Evolutionary conservation across 441 rosid genomes (phyloP), one percentile per base, ranked within the genome.

Genomic region (Populus hybrid): DNA sequence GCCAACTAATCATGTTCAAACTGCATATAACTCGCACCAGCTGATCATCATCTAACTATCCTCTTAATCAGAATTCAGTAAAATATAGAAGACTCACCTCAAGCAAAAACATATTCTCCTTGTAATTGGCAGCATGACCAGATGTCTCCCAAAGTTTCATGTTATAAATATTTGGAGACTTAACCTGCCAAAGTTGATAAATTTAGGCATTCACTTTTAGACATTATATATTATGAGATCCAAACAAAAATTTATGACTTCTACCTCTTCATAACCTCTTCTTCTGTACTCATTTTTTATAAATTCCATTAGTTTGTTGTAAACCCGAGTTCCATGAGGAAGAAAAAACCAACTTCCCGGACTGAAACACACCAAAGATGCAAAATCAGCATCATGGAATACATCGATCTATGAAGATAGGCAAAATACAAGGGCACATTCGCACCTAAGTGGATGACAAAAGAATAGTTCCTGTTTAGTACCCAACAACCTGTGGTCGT

Each of bases 341-440:
- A 92, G 97, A 86, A 97, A 97, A 87, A 97, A 97, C 93, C 92
- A 97, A 86, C 99, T 97, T 77, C 98, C 99, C 40, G 98, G 99
- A 83, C 99, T 97, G 90, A 67, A 79, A 84, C 53, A n/a, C 75
- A 84, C 30, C 80, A 76, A 66, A 76, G 26, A 71, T 38, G 50
- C 12, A 70, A 79, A 74, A 79, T 66, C 38, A 77, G 72, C 70
- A 75, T 71, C 35, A 69, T 28, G 67, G 57, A 81, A 10, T 5
- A 40, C 38, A 69, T 78, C 9, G 2, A 53, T 64, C 42, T 24
- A 63, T 72, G 61, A 78, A 75, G 70, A 40, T 75, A 65, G 21
- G 2, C 38, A 30, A 26, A 64, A 23, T 64, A 73, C 35, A 79
- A 71, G 32, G 42, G 28, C 70, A 65, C n/a, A 12, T 14, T 1